A percentile compares a stretch with the other conserved stretches of the same genome.
Evolutionary conservation across 148 eudicot genomes (phyloP).

Genomic region (Camellia lanceoleosa): DNA sequence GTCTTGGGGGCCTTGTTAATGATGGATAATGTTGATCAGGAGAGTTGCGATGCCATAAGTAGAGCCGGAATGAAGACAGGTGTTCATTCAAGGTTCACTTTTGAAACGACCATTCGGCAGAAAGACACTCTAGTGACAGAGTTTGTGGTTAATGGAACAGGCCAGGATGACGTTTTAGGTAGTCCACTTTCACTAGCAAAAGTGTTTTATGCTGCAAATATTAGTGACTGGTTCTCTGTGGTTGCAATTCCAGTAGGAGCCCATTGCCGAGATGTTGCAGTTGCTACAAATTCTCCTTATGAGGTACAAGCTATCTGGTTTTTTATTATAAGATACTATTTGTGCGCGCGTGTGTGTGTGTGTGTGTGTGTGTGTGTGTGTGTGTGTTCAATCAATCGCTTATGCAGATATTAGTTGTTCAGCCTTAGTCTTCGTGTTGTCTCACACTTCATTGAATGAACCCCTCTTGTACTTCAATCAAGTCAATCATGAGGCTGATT

Average conservation of each 20-base stretch:
- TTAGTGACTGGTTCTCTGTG: conserved; percentile 74
- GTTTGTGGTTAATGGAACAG: conserved; percentile 47
- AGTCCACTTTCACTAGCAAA: conserved; percentile 72
- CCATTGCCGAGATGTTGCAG: conserved; percentile 64
- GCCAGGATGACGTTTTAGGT: conserved; percentile 36
- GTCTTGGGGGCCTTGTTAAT: conserved; percentile 50
- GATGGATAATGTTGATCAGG: conserved; percentile 44
- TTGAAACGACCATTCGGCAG: conserved; percentile 61
- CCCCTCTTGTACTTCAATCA: background rate
- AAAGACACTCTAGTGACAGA: conserved; percentile 67
- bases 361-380: background rate
- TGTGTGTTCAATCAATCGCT: background rate
- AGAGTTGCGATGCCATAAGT: conserved; percentile 41
- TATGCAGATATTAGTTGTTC: background rate
- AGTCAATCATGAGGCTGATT: background rate
- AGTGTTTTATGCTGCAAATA: conserved; percentile 67
- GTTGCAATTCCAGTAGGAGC: conserved; percentile 80
- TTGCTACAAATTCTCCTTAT: conserved; percentile 29
- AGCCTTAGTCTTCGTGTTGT: background rate
- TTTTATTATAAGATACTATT: background rate
- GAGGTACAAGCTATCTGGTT: conserved; percentile 40
- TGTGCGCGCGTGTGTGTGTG: background rate
- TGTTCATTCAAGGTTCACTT: conserved; percentile 55
- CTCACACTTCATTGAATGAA: background rate
- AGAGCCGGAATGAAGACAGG: conserved; percentile 69